Evolutionary conservation across 257 asterid species (phyloP).

Genomic region (Leonotis leonurus): DNA sequence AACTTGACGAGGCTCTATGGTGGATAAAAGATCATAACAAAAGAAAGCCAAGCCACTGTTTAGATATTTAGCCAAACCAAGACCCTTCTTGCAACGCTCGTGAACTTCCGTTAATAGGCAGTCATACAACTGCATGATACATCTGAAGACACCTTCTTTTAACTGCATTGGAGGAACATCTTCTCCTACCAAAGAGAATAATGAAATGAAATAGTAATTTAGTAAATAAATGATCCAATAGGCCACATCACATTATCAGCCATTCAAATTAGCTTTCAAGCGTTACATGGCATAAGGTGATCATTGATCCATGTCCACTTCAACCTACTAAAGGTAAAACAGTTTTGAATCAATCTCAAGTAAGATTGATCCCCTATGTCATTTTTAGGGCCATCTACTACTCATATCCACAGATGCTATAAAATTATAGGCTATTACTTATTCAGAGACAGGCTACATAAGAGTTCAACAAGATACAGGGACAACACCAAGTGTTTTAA

Average conservation of each 20-base stretch:
- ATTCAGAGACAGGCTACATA: background rate
- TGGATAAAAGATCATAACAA: constrained; percentile 92
- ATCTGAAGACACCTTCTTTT: constrained; percentile 94
- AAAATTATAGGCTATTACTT: background rate
- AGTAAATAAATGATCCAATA: background rate
- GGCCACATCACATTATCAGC: background rate
- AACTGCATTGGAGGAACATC: constrained; percentile 98
- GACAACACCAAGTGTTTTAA: background rate
- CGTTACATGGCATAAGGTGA: background rate
- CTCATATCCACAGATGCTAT: background rate
- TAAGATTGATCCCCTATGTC: background rate
- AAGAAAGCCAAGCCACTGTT: constrained; percentile 98
- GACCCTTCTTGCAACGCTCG: constrained; percentile 96
- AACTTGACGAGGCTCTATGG: constrained; percentile 96
- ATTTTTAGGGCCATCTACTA: background rate
- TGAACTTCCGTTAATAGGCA: constrained; percentile 99
- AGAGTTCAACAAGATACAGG: background rate
- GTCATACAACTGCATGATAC: constrained; percentile 90
- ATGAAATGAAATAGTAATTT: background rate
- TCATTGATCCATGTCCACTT: background rate
- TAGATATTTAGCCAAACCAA: constrained; percentile 85
- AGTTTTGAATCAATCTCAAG: background rate
- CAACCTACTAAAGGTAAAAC: background rate
- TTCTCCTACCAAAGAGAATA: constrained; percentile 50
- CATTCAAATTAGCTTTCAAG: background rate